phyloP scores from a whole-genome alignment of 352 stramenopile genomes.

The Blastocystis sp. region DNA sequence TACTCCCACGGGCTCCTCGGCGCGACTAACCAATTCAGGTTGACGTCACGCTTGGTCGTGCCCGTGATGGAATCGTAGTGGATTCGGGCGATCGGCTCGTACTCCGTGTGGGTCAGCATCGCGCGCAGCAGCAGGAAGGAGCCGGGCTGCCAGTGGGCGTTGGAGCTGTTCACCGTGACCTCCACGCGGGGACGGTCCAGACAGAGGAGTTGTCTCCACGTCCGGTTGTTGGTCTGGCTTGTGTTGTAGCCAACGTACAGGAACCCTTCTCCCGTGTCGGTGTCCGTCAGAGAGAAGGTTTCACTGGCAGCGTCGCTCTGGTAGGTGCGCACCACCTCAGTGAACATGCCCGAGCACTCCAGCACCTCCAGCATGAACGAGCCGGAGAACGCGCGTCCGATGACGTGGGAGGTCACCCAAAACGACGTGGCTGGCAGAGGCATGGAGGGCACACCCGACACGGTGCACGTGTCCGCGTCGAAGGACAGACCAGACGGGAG shows the following conservation, averaged over 20 bases:
- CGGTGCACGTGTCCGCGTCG: slow-evolving; percentile 30
- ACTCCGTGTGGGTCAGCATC: not conserved
- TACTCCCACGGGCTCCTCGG: not conserved
- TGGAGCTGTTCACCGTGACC: not conserved
- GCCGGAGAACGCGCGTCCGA: not conserved
- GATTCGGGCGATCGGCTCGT: not conserved
- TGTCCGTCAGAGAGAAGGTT: not conserved
- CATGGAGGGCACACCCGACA: not conserved
- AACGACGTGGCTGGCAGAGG: not conserved
- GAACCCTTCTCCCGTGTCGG: not conserved
- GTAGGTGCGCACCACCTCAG: not conserved
- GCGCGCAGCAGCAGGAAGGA: not conserved
- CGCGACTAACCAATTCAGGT: slow-evolving; percentile 2
- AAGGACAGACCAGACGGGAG: slow-evolving; percentile 34
- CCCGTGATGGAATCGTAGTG: slow-evolving; percentile 8
- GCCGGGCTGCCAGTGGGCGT: not conserved
- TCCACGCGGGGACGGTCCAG: not conserved
- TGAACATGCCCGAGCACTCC: not conserved
- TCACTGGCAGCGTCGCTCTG: not conserved
- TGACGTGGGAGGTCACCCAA: not conserved
- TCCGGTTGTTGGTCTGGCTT: not conserved
- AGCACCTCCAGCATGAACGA: not conserved
- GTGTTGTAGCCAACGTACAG: slow-evolving; percentile 12
- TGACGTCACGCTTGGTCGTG: not conserved
- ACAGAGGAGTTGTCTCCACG: not conserved